phyloP scores from a whole-genome alignment of 345 rosid species.

The Salix purpurea region DNA sequence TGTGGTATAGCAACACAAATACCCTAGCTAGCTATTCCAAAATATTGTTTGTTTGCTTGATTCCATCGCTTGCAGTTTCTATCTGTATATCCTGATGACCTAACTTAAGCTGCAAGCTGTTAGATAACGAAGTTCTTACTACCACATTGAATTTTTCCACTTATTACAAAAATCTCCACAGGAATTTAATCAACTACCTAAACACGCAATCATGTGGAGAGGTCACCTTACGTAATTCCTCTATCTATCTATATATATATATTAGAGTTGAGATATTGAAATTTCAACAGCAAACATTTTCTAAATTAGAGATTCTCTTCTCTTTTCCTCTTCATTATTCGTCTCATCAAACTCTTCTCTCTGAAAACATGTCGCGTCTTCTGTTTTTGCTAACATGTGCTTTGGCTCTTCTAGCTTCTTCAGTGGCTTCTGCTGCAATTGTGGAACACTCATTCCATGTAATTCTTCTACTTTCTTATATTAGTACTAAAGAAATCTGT shows the following conservation, averaged over 20 bases:
- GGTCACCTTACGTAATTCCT: neutral
- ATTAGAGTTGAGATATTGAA: neutral
- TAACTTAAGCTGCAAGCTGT: neutral
- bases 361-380: constrained; percentile 31
- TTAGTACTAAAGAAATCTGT: fast-evolving
- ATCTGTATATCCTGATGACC: neutral
- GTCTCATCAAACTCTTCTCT: neutral
- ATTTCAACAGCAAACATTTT: neutral
- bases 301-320: neutral
- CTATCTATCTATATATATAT: neutral
- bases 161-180: neutral
- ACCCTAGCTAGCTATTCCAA: neutral
- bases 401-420: constrained; percentile 35
- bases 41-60: neutral
- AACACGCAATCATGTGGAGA: neutral
- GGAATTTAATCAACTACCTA: neutral
- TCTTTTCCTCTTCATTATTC: too few relatives aligned
- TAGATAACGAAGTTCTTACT: neutral
- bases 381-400: constrained; percentile 30
- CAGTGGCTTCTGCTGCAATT: constrained; percentile 54
- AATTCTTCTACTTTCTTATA: constrained; percentile 11
- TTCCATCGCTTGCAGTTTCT: neutral
- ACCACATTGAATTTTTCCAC: neutral
- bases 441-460: constrained; percentile 75
- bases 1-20: neutral